Base-by-base conservation (phyloP, 164 flowering plant genomes). In the Cinnamomum chago region DNA sequence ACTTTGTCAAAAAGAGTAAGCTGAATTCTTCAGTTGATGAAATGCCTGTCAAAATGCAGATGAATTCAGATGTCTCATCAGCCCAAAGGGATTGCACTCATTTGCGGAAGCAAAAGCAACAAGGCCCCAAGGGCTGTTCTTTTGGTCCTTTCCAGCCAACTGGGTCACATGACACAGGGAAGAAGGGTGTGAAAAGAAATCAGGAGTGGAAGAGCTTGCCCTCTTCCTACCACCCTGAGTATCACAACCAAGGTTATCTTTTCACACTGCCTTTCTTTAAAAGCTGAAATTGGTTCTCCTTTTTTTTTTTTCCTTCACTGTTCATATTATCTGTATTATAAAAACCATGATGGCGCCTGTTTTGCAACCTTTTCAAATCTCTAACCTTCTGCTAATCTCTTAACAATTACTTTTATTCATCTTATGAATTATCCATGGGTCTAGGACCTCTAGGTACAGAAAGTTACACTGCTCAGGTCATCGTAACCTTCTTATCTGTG, bases 121-220 rank as follows among this genome's bases (percentile, higher is more conserved):
- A 79, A 17, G 69, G 68, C 73, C 52, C 79, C n/a, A 82, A 79
- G 71, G 85, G 82, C 70, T 87, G 83, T 74, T 87, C 82, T 30
- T 96, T 83, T 88, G 97, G 99, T 28, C 98, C 99, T 58, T 95
- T 93, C 80, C 88, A 90, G 75, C 97, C 95, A 4, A 84, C 69
- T 2, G 79, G 73, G 27, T 73, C 82, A 50, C 77, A 90, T 20
- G 76, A 82, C 76, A 80, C 25, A 52, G 76, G 68, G 35, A 73
- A 73, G 67, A 80, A 76, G 58, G 80, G 30, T 25, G 62, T 23
- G 33, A 83, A 79, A 73, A 79, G 60, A 40, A 76, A 72, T 62
- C 81, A 82, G 67, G 95, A 96, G 72, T 88, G 88, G 92, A 97
- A 91, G 76, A 83, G 73, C 50, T 84, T 92, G 52, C 85, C 94